Evolutionary conservation across 106 monocot species (phyloP), one percentile per base, ranked within the genome.

Genomic region (Allium cepa): DNA sequence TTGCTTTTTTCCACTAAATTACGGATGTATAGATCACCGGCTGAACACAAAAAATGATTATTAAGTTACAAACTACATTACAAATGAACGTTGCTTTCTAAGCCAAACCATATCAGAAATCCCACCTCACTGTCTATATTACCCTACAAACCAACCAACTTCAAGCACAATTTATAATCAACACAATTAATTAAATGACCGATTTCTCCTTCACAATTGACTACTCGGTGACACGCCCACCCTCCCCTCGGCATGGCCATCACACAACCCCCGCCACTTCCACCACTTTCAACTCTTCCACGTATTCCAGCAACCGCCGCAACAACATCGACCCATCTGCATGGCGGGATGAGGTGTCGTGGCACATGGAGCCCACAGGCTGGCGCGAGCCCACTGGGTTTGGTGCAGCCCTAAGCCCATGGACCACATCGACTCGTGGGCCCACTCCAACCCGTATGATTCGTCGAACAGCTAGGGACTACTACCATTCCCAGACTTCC

Each of bases 321-420:
- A 49, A 53, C 9, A 53, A 56, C 1, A 9, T 53, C 16, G 9
- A 18, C 56, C 26, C 57, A 10, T 26, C 57, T 53, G 50, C 77
- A 3, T 74, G 76, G 77, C 77, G 74, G 64, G 66, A 47, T 28
- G 78, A 75, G 8, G 66, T 75, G n/a, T 82, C 82, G 2, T 82
- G 82, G 82, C 78, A 75, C 59, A 49, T 71, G 46, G 75, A 78
- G 57, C 71, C 78, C n/a, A 51, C 18, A 10, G 66, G 71, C 1
- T 76, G 76, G 76, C 63, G 45, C 18, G 70, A 72, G 17, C 46
- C 66, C 14, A 53, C 45, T 2, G 82, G 82, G 17, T 63, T 82
- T 22, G 78, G 75, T 2, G 78, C 78, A 0, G 82, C 71, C 22
- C 51, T 75, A 26, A 68, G 46, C 71, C 82, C 82, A 9, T 82